These are phyloP conservation scores for Ustilago bromivora DNA, from an alignment of 1,284 basidiomycete species.

Conservation along the genomic window DNA sequence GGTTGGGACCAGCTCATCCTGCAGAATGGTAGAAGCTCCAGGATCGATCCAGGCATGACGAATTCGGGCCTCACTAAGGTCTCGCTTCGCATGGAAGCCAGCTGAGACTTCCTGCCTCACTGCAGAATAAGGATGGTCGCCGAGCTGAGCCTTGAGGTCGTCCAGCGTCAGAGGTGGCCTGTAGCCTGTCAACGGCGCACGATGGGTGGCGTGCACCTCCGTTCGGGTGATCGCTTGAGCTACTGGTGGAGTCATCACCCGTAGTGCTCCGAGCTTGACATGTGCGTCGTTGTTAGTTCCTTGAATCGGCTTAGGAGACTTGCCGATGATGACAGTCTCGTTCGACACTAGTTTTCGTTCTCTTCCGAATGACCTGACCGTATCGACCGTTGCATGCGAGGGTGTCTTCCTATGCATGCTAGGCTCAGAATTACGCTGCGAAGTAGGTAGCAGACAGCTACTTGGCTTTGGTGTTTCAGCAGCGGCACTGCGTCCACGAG, in stretches of 20 bases:
- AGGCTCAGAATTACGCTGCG: not conserved
- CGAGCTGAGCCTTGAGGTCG: conserved; percentile 32
- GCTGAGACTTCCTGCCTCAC: not conserved
- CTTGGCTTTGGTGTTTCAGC: not conserved
- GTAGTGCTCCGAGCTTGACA: not conserved
- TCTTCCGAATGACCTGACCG: not conserved
- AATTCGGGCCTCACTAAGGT: not conserved
- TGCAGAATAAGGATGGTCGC: not conserved
- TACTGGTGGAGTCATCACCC: not conserved
- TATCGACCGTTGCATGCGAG: not conserved
- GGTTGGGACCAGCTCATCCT: not conserved
- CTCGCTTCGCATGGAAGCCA: not conserved
- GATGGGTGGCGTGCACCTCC: not conserved
- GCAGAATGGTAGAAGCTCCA: not conserved
- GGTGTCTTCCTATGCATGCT: not conserved
- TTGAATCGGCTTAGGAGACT: not conserved
- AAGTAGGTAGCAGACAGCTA: too few species aligned
- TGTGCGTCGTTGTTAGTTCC: not conserved
- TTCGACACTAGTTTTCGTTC: conserved; percentile 30
- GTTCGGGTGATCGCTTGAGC: not conserved
- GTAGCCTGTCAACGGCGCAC: not conserved
- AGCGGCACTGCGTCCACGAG: not conserved
- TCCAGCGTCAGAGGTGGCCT: conserved; percentile 14
- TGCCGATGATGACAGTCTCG: conserved; percentile 36
- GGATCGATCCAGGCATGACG: conserved; percentile 4